A percentile compares a stretch with the other conserved stretches of the same genome.
Evolutionary conservation across 1,284 basidiomycete species (phyloP).

Genomic region (Blastosporella zonata): DNA sequence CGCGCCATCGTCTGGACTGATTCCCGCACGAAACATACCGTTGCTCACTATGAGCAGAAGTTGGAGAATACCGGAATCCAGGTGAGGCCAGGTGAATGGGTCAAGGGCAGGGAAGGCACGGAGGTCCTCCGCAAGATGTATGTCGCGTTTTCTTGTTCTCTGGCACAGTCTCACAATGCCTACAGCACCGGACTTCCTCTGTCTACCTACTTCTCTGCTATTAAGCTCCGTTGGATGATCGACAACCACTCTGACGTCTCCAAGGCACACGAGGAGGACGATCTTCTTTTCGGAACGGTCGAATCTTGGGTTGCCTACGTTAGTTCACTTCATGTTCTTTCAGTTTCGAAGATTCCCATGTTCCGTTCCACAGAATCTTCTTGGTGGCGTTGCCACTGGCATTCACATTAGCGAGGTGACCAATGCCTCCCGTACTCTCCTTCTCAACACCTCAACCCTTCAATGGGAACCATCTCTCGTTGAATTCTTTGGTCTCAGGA

Average conservation of each 20-base stretch:
- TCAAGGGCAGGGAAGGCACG: constrained; percentile 69
- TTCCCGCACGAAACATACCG: constrained; percentile 82
- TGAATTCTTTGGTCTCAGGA: constrained; percentile 83
- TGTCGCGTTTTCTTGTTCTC: constrained; percentile 26
- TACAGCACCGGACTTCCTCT: constrained; percentile 85
- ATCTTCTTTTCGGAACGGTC: constrained; percentile 90
- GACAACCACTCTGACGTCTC: constrained; percentile 82
- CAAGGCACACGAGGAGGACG: constrained; percentile 79
- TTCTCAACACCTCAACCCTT: constrained; percentile 82
- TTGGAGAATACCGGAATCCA: constrained; percentile 76
- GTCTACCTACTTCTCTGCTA: constrained; percentile 95
- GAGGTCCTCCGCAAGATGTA: constrained; percentile 70
- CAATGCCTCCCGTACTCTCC: constrained; percentile 94
- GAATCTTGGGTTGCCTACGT: constrained; percentile 97
- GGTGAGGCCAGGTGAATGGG: constrained; percentile 60
- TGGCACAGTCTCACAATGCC: constrained; percentile 6
- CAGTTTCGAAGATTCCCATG: constrained; percentile 11
- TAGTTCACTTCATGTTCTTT: constrained; percentile 27
- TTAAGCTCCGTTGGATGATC: constrained; percentile 97
- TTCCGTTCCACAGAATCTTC: constrained; percentile 63
- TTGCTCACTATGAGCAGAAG: constrained; percentile 76
- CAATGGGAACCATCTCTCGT: constrained; percentile 84
- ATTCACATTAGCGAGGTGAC: constrained; percentile 95
- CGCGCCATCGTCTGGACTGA: constrained; percentile 97
- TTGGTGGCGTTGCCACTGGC: constrained; percentile 65